A percentile compares a stretch with the other conserved stretches of the same genome.
Evolutionary conservation across 2,329 filamentous ascomycete genomes (phyloP).

Genomic region (Alternaria triticimaculans): DNA sequence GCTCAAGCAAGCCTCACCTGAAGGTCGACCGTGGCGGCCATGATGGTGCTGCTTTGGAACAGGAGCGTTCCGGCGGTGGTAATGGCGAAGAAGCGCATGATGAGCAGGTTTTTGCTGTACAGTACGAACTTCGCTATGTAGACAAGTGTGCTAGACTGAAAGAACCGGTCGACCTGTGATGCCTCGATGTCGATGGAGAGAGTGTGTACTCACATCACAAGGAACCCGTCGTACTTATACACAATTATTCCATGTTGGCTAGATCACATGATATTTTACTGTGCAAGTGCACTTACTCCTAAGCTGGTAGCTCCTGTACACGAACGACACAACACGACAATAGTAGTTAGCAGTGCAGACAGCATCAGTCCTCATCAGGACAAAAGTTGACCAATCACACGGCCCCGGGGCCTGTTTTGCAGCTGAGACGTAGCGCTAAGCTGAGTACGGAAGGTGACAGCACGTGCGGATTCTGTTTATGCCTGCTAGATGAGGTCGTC

Average conservation of each 20-base stretch:
- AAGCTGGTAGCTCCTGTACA: rapidly evolving
- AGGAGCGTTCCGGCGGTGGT: background rate
- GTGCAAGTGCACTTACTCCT: background rate
- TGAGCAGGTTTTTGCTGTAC: background rate
- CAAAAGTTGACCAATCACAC: background rate
- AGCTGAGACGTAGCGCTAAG: background rate
- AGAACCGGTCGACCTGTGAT: background rate
- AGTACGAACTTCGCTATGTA: background rate
- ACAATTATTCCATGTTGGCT: background rate
- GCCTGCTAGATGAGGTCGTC: background rate
- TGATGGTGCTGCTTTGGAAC: background rate
- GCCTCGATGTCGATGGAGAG: background rate
- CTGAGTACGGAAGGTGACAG: background rate
- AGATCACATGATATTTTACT: background rate
- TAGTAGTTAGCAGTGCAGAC: background rate
- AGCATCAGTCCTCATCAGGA: background rate
- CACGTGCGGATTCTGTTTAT: background rate
- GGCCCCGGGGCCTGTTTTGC: background rate
- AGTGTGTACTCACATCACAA: background rate
- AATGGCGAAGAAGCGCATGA: background rate
- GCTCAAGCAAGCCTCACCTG: background rate
- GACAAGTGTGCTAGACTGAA: background rate
- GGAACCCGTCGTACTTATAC: background rate
- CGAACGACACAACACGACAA: rapidly evolving
- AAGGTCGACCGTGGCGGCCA: background rate